Base-by-base conservation (phyloP, 352 stramenopile species). In the Pythium oligandrum region DNA sequence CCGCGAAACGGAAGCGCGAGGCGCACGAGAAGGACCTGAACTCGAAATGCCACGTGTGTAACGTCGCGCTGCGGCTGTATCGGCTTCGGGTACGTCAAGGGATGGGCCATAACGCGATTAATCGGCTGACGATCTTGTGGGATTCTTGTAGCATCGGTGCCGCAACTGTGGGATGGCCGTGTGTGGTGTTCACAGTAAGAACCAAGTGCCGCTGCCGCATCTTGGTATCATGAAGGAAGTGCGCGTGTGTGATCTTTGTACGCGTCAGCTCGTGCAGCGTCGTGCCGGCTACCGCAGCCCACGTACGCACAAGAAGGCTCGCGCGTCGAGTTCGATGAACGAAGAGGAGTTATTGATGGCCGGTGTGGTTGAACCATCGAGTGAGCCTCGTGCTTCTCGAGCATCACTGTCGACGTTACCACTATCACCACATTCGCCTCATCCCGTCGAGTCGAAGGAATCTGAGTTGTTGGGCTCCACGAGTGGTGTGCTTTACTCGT, bases 111-210 rank as follows among this genome's bases (percentile, higher is more conserved):
- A 30, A 43, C 11, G 26, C 5, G 39, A 43, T 43, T 43, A 43
- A 43, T 12, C 38, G 10, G 47, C 37, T 30, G 32, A 64, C 26
- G 32, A 51, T 45, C 5, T 8, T 5, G 40, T 39, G 52, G 35
- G 38, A 43, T 44, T 48, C 34, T 36, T 26, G 17, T 46, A 87
- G 70, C 79, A 88, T 56, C 75, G 74, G 44, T 90, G 76, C 50
- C 66, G 75, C 35, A 90, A 90, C 40, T 90, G 79, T 40, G 67
- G 67, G 8, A 53, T 73, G n/a, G 63, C 76, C 4, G 79, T 90
- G 12, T 90, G 79, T 40, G 72, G 77, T 43, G 78, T 87, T 33
- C 79, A 90, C 60, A 90, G 79, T 48, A 86, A 81, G 54, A 88
- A 90, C 61, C 79, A 90, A 57, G 73, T 90, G 38, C 79, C 79